phyloP scores from a whole-genome alignment of 257 asterid genomes.

The Fraxinus quadrangulata region DNA sequence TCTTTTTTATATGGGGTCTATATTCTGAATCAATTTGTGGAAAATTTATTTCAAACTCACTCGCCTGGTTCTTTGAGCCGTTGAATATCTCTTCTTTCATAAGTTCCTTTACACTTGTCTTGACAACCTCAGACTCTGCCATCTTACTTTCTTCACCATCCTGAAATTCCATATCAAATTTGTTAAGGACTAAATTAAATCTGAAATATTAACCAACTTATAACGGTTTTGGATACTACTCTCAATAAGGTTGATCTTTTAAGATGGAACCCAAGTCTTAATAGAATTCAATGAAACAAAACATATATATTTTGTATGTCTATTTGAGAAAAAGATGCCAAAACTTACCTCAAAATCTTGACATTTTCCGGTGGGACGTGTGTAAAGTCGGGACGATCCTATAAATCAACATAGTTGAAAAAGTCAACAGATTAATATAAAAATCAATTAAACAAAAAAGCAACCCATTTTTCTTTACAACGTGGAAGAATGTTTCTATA shows the following conservation, averaged over 20 bases:
- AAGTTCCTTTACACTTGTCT: slow-evolving; percentile 83
- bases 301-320: slow-evolving; percentile 4
- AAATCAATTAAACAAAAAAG: neutral
- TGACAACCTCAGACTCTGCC: slow-evolving; percentile 37
- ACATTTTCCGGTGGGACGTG: slow-evolving; percentile 26
- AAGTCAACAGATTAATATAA: neutral
- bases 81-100: slow-evolving; percentile 86
- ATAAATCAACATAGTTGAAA: neutral
- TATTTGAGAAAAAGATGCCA: slow-evolving; percentile 16
- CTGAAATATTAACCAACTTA: neutral
- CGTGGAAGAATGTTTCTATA: slow-evolving; percentile 20
- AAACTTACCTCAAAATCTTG: slow-evolving; percentile 43
- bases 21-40: slow-evolving; percentile 33
- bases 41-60: slow-evolving; percentile 37
- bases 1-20: slow-evolving; percentile 39
- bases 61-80: slow-evolving; percentile 34
- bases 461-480: neutral
- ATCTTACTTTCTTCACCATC: slow-evolving; percentile 48
- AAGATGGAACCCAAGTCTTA: too few relatives aligned
- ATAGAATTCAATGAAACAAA: slow-evolving; percentile 12
- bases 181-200: neutral
- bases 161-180: slow-evolving; percentile 30
- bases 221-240: too few relatives aligned
- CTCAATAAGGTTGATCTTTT: too few relatives aligned
- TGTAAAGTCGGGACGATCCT: slow-evolving; percentile 5